Percentiles rank a stretch among this genome's conserved stretches.
Evolutionary conservation across 225 moss, liverwort and hornwort species (phyloP).

Genomic region (Thuidium tamariscinum): DNA sequence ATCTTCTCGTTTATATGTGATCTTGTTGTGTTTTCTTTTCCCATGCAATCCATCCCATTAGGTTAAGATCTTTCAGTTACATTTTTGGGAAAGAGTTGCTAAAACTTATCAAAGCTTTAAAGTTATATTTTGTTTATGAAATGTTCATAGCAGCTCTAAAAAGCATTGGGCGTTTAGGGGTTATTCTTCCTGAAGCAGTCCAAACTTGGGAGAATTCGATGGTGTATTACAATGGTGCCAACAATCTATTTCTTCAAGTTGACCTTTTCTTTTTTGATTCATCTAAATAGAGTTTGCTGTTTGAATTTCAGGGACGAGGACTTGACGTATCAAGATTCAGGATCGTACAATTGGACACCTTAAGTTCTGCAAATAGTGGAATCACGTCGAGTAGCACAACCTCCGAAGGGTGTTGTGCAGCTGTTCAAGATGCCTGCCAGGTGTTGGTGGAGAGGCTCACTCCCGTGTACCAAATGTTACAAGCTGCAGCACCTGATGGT

Average conservation of each 20-base stretch:
- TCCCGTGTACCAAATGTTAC: constrained; percentile 21
- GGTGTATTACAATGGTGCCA: not conserved
- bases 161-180: not conserved
- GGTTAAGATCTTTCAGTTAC: not conserved
- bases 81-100: not conserved
- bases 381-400: constrained; percentile 36
- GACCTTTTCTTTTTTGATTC: not conserved
- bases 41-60: not conserved
- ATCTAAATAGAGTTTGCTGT: not conserved
- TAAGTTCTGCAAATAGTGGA: constrained; percentile 44
- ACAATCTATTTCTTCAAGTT: not conserved
- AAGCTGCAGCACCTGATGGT: not conserved
- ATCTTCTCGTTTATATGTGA: not conserved
- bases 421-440: constrained; percentile 44
- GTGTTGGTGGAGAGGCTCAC: constrained; percentile 45
- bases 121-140: not conserved
- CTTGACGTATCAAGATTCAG: constrained; percentile 52
- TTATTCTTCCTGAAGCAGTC: not conserved
- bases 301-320: constrained; percentile 8
- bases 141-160: not conserved
- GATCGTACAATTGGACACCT: constrained; percentile 49
- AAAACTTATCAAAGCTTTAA: not conserved
- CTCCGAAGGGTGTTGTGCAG: constrained; percentile 65
- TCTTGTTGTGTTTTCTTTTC: not conserved
- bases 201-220: not conserved